phyloP scores from a whole-genome alignment of 2,329 filamentous ascomycete species.

The Penicillium sp. region DNA sequence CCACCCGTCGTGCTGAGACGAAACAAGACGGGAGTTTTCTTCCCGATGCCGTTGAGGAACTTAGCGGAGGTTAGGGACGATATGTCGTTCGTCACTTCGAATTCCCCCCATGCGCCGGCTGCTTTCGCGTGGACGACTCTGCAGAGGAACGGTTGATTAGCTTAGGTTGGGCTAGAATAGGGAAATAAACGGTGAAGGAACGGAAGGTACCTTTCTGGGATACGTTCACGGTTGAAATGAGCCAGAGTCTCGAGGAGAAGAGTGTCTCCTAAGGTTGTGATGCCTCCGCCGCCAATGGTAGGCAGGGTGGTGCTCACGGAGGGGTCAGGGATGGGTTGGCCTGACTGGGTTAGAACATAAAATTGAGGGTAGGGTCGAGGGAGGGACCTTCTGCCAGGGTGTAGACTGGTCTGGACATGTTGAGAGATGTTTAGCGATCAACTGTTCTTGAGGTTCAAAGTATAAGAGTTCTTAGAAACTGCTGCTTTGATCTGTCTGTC shows the following conservation, averaged over 20 bases:
- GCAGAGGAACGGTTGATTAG: no score
- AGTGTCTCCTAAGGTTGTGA: constrained; percentile 48
- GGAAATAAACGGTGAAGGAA: no score
- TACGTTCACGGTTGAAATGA: constrained; percentile 55
- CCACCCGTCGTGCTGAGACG: constrained; percentile 43
- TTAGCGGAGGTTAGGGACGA: constrained; percentile 46
- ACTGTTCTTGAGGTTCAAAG: no score
- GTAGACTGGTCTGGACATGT: no score
- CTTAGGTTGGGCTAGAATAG: no score
- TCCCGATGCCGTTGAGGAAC: constrained; percentile 48
- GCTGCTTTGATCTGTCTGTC: no score
- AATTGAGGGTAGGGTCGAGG: no score
- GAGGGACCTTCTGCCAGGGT: no score
- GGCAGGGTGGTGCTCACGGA: constrained; percentile 20
- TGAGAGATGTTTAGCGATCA: no score
- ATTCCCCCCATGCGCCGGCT: constrained; percentile 50
- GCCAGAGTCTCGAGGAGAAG: constrained; percentile 53
- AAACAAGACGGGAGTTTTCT: constrained; percentile 45
- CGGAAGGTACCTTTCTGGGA: constrained; percentile 53
- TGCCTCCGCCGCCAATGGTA: constrained; percentile 28
- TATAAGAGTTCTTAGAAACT: no score
- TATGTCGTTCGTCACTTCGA: constrained; percentile 53
- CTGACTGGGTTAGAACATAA: constrained; percentile 9
- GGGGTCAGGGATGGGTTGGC: constrained; percentile 22
- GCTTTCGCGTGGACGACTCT: constrained; percentile 54